Evolutionary conservation across 768 basidiomycete genomes (phyloP).

Genomic region (Trichaptum fuscoviolaceum): DNA sequence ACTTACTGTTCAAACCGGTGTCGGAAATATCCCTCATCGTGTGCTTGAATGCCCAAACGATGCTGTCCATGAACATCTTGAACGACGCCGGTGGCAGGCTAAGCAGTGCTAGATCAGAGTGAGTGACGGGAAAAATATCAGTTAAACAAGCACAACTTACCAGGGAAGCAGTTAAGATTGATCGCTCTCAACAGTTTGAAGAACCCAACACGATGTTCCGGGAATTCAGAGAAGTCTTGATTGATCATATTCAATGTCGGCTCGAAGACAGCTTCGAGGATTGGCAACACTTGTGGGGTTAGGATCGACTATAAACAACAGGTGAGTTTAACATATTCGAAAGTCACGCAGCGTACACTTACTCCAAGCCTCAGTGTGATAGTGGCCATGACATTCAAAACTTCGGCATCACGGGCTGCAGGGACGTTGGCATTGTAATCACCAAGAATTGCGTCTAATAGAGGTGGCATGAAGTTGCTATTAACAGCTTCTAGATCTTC

Average conservation of each 20-base stretch:
- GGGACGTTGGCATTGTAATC: conserved; percentile 96
- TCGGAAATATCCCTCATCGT: conserved; percentile 98
- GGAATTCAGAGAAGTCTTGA: conserved; percentile 98
- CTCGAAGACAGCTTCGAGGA: conserved; percentile 96
- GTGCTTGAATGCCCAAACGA: conserved; percentile 99
- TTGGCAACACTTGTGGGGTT: conserved; percentile 90
- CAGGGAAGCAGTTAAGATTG: conserved; percentile 92
- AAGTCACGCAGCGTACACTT: conserved; percentile 22
- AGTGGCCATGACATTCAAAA: conserved; percentile 94
- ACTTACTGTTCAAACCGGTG: conserved; percentile 71
- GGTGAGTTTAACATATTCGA: background rate
- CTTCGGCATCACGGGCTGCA: conserved; percentile 91
- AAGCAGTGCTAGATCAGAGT: conserved; percentile 54
- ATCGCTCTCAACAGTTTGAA: conserved; percentile 93
- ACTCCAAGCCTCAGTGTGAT: conserved; percentile 88
- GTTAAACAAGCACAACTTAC: conserved; percentile 35
- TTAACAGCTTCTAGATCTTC: conserved; percentile 95
- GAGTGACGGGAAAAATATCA: background rate
- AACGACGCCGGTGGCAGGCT: conserved; percentile 88
- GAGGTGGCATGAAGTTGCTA: conserved; percentile 84
- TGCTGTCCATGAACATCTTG: conserved; percentile 97
- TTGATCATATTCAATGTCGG: conserved; percentile 98
- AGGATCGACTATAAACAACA: conserved; percentile 55
- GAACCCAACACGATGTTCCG: conserved; percentile 96
- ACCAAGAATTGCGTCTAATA: conserved; percentile 95